Evolutionary conservation across 495 filamentous ascomycete species (phyloP), one percentile per base, ranked within the genome.

Genomic region (Talaromyces ruber): DNA sequence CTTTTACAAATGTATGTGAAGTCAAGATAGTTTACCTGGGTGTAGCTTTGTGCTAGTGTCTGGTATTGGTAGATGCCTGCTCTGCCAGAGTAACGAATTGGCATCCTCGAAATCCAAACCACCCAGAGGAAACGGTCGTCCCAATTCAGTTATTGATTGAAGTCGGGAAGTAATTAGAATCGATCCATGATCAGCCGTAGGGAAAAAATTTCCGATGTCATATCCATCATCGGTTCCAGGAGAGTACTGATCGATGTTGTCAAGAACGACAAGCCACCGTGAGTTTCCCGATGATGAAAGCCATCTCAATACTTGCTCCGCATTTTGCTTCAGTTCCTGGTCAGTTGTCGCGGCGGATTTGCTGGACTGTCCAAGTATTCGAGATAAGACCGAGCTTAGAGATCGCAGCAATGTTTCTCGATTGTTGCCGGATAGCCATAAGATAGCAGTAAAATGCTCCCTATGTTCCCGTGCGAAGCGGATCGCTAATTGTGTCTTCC

Each of bases 401-500:
- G 68, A 71, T 64, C 57, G 65, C 14, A 70, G 37, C 7, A 69
- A 64, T 16, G 63, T 61, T 22, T 28, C 54, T 24, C 59, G 64
- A 51, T 68, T 64, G 28, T 72, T 68, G 6, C 66, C 69, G 67
- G 60, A 66, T n/a, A 76, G 50, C 70, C 69, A 74, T 26, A 74
- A 68, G 43, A 73, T 65, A 6, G 72, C 70, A 22, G 66, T 70
- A 25, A 66, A 71, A 52, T 67, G 50, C 28, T 66, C 11, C 61
- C 68, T 64, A 14, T 72, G 68, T 8, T 69, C 58, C 34, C 65
- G 64, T n/a, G 72, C 70, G 62, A 74, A 77, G 39, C 70, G 70
- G 52, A 76, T 67, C 8, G 73, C 77, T 58, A 80, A 63, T 58
- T 80, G 71, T 29, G 76, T 76, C 55, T 77, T 79, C 28, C 76